These are phyloP conservation scores for Neopestalotiopsis sp. DNA, from an alignment of 2,329 filamentous ascomycete species.

Conservation along the genomic window DNA sequence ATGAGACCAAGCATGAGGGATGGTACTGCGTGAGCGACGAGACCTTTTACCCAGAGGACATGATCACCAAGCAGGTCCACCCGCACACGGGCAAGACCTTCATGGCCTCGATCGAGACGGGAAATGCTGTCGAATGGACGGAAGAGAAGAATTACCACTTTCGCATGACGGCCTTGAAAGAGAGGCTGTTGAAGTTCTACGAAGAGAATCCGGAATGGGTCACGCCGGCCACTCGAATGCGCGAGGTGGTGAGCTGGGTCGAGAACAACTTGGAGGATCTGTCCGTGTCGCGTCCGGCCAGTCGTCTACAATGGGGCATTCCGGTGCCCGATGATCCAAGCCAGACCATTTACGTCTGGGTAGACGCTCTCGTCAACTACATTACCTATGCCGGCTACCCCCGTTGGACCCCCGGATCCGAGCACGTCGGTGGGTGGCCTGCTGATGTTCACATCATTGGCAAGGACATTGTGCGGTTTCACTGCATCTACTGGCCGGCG, in stretches of 20 bases:
- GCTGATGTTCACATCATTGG: constrained; percentile 91
- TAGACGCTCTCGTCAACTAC: constrained; percentile 96
- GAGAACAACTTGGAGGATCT: constrained; percentile 81
- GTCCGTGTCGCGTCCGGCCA: constrained; percentile 82
- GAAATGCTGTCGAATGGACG: constrained; percentile 92
- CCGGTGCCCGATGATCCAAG: constrained; percentile 81
- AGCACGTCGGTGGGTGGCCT: constrained; percentile 77
- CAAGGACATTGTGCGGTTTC: constrained; percentile 96
- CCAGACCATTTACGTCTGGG: constrained; percentile 98
- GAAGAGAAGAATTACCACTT: constrained; percentile 97
- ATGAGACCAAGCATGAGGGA: constrained; percentile 84
- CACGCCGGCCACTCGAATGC: constrained; percentile 73
- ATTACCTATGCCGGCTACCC: constrained; percentile 88
- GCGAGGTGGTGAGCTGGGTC: constrained; percentile 80
- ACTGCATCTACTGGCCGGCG: constrained; percentile 97
- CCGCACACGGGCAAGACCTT: constrained; percentile 82
- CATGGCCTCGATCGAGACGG: constrained; percentile 85
- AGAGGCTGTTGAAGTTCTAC: constrained; percentile 83
- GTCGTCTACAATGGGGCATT: constrained; percentile 86
- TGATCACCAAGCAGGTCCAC: constrained; percentile 76
- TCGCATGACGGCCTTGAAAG: constrained; percentile 80
- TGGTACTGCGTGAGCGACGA: constrained; percentile 99
- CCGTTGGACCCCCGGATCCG: constrained; percentile 68
- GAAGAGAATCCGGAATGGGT: constrained; percentile 79
- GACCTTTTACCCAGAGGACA: constrained; percentile 85